Evolutionary conservation across 2,329 filamentous ascomycete genomes (phyloP), one percentile per base, ranked within the genome.

Genomic region (Clonostachys solani): DNA sequence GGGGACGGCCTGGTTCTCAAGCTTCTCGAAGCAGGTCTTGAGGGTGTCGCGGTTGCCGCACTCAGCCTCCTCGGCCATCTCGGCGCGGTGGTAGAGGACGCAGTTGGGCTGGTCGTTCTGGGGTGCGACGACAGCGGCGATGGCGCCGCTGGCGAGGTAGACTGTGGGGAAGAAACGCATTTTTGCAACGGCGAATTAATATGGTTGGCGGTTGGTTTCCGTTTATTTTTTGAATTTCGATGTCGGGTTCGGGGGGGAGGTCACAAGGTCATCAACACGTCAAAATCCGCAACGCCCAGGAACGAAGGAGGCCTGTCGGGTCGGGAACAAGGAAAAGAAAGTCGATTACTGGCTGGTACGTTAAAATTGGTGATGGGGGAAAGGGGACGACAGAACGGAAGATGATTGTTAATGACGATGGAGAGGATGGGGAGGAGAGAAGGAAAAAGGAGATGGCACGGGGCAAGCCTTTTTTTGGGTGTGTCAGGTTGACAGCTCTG

Each of bases 21-120:
- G 61, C 34, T 57, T 51, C 10, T 55, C 50, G 44, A 80, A 62
- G 59, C 76, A 80, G 54, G 62, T 49, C 45, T 61, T 57, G 51
- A 79, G 63, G 37, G 67, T 62, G 47, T 59, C 62, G 48, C 59
- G 57, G 54, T 74, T 59, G 42, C 72, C 74, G 58, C 76, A 79
- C 46, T 63, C 62, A 13, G 73, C 63, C 37, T 61, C 58, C 15
- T 48, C 51, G 42, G 72, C 68, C 43, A 79, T 63, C 44, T 68
- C 61, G 19, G 52, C 47, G 51, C 67, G 63, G 52, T 68, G 60
- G 45, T 58, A 50, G 44, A 60, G 58, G 46, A 79, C 56, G 56
- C 75, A 77, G 55, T 67, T 62, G 41, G 43, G 38, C 15, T 46
- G 34, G 29, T 46, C 48, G 18, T 34, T 43, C 52, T 59, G 46